These are phyloP conservation scores for Boletus semigastroideus DNA, from an alignment of 1,284 basidiomycete genomes.

Conservation along the genomic window DNA sequence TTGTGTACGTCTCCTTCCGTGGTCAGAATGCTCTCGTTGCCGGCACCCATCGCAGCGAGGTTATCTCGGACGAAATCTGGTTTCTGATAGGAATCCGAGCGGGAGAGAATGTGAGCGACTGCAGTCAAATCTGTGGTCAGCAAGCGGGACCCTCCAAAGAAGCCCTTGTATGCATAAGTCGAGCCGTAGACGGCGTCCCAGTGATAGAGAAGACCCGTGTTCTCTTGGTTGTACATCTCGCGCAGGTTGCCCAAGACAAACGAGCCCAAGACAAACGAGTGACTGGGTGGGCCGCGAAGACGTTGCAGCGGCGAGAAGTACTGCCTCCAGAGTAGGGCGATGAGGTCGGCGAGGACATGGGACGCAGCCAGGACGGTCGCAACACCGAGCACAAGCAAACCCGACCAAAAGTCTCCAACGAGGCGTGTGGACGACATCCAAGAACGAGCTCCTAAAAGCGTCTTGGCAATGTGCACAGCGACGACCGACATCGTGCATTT, in stretches of 20 bases:
- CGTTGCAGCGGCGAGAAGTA: conserved; percentile 39
- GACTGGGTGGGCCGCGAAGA: conserved; percentile 37
- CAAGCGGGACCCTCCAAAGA: conserved; percentile 53
- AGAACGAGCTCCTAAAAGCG: neutral
- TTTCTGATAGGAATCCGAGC: conserved; percentile 66
- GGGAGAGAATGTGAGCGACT: conserved; percentile 57
- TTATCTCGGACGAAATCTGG: conserved; percentile 59
- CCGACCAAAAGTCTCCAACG: neutral
- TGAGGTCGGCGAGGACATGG: conserved; percentile 34
- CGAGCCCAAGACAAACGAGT: conserved; percentile 53
- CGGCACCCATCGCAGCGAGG: conserved; percentile 54
- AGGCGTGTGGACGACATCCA: neutral
- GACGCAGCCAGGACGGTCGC: conserved; percentile 1
- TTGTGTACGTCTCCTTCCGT: conserved; percentile 54
- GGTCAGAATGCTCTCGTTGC: conserved; percentile 47
- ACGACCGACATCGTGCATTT: conserved; percentile 16
- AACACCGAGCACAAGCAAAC: neutral
- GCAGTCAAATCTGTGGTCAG: conserved; percentile 62
- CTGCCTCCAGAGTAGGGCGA: conserved; percentile 36
- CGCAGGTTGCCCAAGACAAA: conserved; percentile 57
- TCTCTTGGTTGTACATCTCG: conserved; percentile 57
- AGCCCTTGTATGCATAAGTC: conserved; percentile 56
- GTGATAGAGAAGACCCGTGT: conserved; percentile 47
- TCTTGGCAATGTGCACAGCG: neutral
- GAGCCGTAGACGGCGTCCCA: conserved; percentile 52